Percentiles rank a stretch among this genome's conserved stretches.
These are phyloP conservation scores for Leptographium radiaticola DNA, from an alignment of 2,329 filamentous ascomycete species.

Conservation along the genomic window DNA sequence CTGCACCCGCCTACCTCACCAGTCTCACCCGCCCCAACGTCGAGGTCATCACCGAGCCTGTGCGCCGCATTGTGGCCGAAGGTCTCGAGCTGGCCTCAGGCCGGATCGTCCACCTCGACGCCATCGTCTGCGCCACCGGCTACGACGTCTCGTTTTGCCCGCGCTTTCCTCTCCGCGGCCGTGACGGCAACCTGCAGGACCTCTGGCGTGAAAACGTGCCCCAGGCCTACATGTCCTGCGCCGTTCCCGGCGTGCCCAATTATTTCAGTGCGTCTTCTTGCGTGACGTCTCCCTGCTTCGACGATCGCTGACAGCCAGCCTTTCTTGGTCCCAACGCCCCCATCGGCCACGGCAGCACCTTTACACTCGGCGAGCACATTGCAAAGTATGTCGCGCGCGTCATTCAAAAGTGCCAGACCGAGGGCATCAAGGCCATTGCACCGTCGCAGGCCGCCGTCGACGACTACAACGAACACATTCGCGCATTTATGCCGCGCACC, in stretches of 20 bases:
- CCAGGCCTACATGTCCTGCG: slow-evolving; percentile 39
- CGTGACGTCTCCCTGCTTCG: too few relatives aligned
- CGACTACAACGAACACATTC: slow-evolving; percentile 36
- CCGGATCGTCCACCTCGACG: slow-evolving; percentile 37
- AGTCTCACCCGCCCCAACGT: slow-evolving; percentile 33
- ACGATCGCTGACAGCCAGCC: slow-evolving; percentile 17
- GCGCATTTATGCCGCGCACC: slow-evolving; percentile 38
- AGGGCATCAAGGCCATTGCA: slow-evolving; percentile 32
- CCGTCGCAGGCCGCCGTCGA: slow-evolving; percentile 32
- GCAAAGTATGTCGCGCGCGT: slow-evolving; percentile 36
- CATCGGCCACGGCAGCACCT: slow-evolving; percentile 36
- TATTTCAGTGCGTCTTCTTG: slow-evolving; percentile 33
- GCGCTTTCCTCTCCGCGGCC: slow-evolving; percentile 35
- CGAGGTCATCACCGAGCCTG: slow-evolving; percentile 30
- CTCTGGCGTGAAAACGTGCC: slow-evolving; percentile 29
- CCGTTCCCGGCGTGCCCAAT: slow-evolving; percentile 38
- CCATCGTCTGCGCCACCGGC: slow-evolving; percentile 44
- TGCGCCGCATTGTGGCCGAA: slow-evolving; percentile 31
- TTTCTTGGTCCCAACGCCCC: slow-evolving; percentile 40
- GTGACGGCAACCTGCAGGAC: slow-evolving; percentile 37
- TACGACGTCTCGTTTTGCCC: slow-evolving; percentile 41
- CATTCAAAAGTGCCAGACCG: slow-evolving; percentile 35
- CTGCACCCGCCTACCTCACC: slow-evolving; percentile 35
- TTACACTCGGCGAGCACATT: slow-evolving; percentile 37
- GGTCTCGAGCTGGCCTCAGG: slow-evolving; percentile 35